Base-by-base conservation (phyloP, 2,329 filamentous ascomycete species). In the Ceratocystis eucalypticola region DNA sequence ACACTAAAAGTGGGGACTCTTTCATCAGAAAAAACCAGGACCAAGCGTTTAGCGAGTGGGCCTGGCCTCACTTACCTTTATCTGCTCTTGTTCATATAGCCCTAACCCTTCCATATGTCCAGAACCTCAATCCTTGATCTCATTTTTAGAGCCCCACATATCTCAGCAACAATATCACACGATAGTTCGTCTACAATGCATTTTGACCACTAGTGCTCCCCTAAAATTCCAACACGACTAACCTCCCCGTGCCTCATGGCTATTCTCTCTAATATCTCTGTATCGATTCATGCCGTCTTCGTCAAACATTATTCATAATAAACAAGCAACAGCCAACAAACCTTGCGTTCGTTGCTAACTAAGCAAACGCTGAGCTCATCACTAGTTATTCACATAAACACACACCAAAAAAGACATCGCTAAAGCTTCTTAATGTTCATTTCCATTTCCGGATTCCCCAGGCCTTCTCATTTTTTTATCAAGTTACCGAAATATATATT, bases 391-490 rank as follows among this genome's bases (percentile, higher is more conserved):
- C 33, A 46, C 61, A n/a, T 15, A 10, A 28, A 8, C 61, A 46
- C 41, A 62, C 15, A 59, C 28, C 28, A 22, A 57, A 10, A 57
- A 10, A n/a, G 5, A n/a, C 55, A 41, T n/a, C 22, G 17, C 55
- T 25, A 10, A 17, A 25, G 33, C 46, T 57, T 50, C 17, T 10
- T 12, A 65, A 30, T 41, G 41, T 55, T 68, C 66, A 33, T 68
- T 67, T 66, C 66, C 64, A 66, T 68, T 68, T 65, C 66, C 62
- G 62, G 55, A 33, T 68, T 68, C 44, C 64, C 59, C 17, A 66
- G 64, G 57, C 64, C 59, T 59, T 68, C 50, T 68, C 65, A 65
- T 57, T 65, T 66, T 67, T 57, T 57, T 63, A 8, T 63, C 50
- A 22, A 33, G 62, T 64, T 64, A 59, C 55, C 55, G 55, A 65